Conservation (phyloP, 2,329 filamentous ascomycete genomes). For the Cercospora beticola region DNA sequence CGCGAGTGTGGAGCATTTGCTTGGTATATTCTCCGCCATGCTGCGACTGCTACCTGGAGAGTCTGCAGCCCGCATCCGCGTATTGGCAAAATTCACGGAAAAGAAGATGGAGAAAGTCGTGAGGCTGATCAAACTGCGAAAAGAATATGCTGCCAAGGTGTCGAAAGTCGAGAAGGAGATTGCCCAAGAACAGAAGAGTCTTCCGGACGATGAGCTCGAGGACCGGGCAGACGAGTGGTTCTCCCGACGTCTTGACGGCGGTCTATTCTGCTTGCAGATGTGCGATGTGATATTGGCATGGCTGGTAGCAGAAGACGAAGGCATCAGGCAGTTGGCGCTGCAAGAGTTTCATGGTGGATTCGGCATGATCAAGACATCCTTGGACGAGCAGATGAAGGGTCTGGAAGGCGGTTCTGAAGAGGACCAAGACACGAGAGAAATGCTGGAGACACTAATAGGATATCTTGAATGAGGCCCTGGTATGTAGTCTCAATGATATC, state of each 20-base stretch:
- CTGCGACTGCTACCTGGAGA: slow-evolving; percentile 76
- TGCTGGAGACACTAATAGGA: slow-evolving; percentile 60
- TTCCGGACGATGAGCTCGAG: slow-evolving; percentile 60
- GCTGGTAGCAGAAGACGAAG: slow-evolving; percentile 85
- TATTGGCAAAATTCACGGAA: slow-evolving; percentile 92
- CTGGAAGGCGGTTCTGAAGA: slow-evolving; percentile 56
- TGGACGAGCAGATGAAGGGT: slow-evolving; percentile 67
- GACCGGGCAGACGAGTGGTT: slow-evolving; percentile 70
- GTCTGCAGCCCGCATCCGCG: slow-evolving; percentile 74
- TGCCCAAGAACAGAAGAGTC: slow-evolving; percentile 54
- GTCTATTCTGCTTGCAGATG: slow-evolving; percentile 77
- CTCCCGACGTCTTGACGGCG: slow-evolving; percentile 74
- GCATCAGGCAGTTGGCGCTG: slow-evolving; percentile 65
- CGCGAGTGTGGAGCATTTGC: slow-evolving; percentile 71
- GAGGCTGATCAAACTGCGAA: slow-evolving; percentile 69
- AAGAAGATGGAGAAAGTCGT: slow-evolving; percentile 85
- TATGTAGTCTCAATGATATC: neutral
- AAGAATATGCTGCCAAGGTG: slow-evolving; percentile 67
- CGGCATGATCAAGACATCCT: slow-evolving; percentile 61
- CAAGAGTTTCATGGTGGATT: slow-evolving; percentile 67
- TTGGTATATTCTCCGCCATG: slow-evolving; percentile 81
- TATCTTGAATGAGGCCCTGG: slow-evolving; percentile 2
- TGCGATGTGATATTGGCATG: slow-evolving; percentile 85
- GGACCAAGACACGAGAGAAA: slow-evolving; percentile 57
- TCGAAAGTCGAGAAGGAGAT: slow-evolving; percentile 64